phyloP scores from a whole-genome alignment of 495 filamentous ascomycete species.

The Letharia lupina region DNA sequence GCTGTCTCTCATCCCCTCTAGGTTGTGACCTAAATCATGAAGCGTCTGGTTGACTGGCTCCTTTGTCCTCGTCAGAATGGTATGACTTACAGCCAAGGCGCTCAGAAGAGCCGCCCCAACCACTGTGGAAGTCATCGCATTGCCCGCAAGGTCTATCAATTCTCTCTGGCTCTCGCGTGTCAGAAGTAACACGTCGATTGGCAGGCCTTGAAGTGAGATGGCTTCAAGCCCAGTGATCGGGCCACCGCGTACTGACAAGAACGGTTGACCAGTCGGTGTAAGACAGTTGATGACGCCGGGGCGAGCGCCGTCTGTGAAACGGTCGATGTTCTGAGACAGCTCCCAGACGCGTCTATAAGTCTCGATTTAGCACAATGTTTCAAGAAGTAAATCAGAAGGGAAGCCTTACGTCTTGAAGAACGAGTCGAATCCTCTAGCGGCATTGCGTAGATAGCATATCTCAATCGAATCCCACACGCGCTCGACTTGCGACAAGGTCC shows the following conservation, averaged over 20 bases:
- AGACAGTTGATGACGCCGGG: conserved; percentile 60
- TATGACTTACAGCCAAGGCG: conserved; percentile 39
- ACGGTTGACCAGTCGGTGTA: conserved; percentile 59
- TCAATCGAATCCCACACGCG: conserved; percentile 64
- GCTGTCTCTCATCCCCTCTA: not conserved
- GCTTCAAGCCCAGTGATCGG: conserved; percentile 59
- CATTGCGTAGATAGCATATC: conserved; percentile 45
- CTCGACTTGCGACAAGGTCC: conserved; percentile 41
- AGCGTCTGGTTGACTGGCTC: not conserved
- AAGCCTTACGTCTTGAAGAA: conserved; percentile 46
- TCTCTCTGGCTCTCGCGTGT: conserved; percentile 56
- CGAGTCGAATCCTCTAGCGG: conserved; percentile 38
- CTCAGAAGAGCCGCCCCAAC: conserved; percentile 55
- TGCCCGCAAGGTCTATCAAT: conserved; percentile 67
- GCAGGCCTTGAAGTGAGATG: conserved; percentile 64
- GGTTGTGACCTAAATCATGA: not conserved
- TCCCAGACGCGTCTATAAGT: conserved; percentile 33
- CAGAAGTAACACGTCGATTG: conserved; percentile 52
- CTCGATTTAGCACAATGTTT: not conserved
- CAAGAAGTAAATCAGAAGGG: not conserved
- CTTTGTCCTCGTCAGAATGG: not conserved
- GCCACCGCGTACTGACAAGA: conserved; percentile 53
- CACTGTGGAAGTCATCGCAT: conserved; percentile 75
- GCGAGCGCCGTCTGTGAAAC: conserved; percentile 39
- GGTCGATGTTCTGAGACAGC: conserved; percentile 69